Conservation (phyloP, 768 basidiomycete genomes). For the Serendipita vermifera region DNA sequence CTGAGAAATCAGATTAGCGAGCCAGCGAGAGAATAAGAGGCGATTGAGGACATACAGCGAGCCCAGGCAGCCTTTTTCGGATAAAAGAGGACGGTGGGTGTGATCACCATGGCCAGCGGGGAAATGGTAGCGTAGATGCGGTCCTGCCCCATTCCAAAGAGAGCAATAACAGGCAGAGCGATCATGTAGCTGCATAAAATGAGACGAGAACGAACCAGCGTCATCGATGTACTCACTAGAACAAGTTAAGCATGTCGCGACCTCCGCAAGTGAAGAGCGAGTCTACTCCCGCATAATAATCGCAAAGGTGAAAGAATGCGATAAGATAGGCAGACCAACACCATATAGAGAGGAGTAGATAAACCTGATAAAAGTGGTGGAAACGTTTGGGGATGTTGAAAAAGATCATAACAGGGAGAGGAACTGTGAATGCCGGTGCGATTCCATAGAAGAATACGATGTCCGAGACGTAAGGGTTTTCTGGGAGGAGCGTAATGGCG, state of each 20-base stretch:
- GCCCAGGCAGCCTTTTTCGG: conserved; percentile 17
- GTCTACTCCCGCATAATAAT: background rate
- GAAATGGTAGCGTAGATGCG: conserved; percentile 20
- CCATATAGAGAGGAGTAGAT: conserved; percentile 48
- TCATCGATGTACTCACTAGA: conserved; percentile 13
- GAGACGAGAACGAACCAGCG: conserved; percentile 4
- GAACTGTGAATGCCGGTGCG: conserved; percentile 47
- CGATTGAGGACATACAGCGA: conserved; percentile 15
- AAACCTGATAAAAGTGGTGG: conserved; percentile 45
- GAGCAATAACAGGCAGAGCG: conserved; percentile 22
- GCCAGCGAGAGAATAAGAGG: background rate
- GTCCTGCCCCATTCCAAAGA: conserved; percentile 24
- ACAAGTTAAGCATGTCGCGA: background rate
- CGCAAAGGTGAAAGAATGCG: background rate
- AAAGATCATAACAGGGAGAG: conserved; percentile 49
- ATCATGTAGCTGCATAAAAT: conserved; percentile 15
- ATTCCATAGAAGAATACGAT: conserved; percentile 48
- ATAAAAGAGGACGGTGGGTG: conserved; percentile 21
- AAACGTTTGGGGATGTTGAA: conserved; percentile 61
- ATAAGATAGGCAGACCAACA: conserved; percentile 30
- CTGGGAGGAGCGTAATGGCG: conserved; percentile 38
- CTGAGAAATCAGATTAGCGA: background rate
- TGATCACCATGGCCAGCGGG: conserved; percentile 21
- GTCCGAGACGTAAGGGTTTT: conserved; percentile 36
- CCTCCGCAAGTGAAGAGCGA: background rate